Conservation (phyloP, 345 rosid genomes). For the Aurinia saxatilis region DNA sequence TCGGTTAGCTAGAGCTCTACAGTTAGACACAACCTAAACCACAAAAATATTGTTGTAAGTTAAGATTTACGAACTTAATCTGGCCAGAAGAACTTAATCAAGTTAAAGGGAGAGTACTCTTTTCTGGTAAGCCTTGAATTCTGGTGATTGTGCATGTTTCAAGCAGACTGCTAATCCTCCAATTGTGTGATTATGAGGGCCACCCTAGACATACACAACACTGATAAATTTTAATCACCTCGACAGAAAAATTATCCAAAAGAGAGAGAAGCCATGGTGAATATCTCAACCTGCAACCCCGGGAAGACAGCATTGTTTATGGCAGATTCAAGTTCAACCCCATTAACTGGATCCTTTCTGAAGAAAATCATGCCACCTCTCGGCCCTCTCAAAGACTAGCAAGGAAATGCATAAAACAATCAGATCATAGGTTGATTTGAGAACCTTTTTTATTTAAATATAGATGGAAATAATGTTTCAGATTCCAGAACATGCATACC, state of each 20-base stretch:
- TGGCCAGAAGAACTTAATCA: background rate
- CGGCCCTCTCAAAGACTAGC: conserved; percentile 92
- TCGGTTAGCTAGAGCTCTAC: conserved; percentile 64
- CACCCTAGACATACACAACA: conserved; percentile 51
- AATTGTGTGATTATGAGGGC: conserved; percentile 95
- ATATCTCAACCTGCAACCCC: conserved; percentile 65
- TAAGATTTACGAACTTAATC: background rate
- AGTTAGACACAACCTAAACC: conserved; percentile 67
- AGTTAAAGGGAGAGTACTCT: conserved; percentile 35
- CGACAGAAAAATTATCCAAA: background rate
- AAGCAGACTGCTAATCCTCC: conserved; percentile 89
- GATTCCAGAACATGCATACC: conserved; percentile 32
- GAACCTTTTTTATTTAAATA: background rate
- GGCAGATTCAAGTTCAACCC: conserved; percentile 77
- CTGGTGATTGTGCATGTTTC: conserved; percentile 70
- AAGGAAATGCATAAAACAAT: background rate
- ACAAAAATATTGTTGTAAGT: background rate
- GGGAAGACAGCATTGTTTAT: conserved; percentile 95
- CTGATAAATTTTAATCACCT: background rate
- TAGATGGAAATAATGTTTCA: background rate
- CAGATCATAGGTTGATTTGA: background rate
- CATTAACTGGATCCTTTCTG: conserved; percentile 65
- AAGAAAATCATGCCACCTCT: conserved; percentile 99
- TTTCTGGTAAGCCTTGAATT: conserved; percentile 69
- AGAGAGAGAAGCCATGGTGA: background rate